These are phyloP conservation scores for Coemansia sp. DNA, from an alignment of 192 early-diverging fungal species.

Conservation along the genomic window DNA sequence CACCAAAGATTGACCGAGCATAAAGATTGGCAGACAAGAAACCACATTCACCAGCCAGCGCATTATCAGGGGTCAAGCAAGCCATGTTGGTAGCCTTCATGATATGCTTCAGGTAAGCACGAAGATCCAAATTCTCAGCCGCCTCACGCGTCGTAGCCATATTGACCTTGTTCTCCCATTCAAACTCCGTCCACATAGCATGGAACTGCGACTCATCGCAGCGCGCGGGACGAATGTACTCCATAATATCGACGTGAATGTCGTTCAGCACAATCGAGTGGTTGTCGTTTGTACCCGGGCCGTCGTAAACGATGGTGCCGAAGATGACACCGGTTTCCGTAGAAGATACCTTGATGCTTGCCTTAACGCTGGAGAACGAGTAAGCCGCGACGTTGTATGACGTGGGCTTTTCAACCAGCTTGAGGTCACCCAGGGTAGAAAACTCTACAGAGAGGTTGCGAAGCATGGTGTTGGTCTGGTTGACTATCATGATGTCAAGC, in stretches of 20 bases:
- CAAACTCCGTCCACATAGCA: constrained; percentile 98
- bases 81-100: constrained; percentile 97
- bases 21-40: constrained; percentile 98
- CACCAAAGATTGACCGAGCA: constrained; percentile 94
- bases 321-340: constrained; percentile 98
- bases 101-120: constrained; percentile 87
- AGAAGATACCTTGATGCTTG: constrained; percentile 97
- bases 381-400: constrained; percentile 86
- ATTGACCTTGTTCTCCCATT: constrained; percentile 99
- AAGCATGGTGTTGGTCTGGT: constrained; percentile 92
- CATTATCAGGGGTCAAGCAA: constrained; percentile 93
- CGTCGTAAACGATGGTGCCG: constrained; percentile 98
- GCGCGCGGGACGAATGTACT: constrained; percentile 92
- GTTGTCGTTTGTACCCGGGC: constrained; percentile 84
- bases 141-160: constrained; percentile 87
- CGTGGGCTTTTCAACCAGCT: constrained; percentile 91
- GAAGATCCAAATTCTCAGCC: constrained; percentile 69
- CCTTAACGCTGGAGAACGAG: constrained; percentile 93
- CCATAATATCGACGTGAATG: constrained; percentile 99
- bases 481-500: constrained; percentile 94
- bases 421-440: constrained; percentile 96
- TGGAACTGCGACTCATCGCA: constrained; percentile 96
- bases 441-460: constrained; percentile 98
- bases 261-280: constrained; percentile 96
- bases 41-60: constrained; percentile 91